Base-by-base conservation (phyloP, 148 eudicot species). In the Silene uniflora region DNA sequence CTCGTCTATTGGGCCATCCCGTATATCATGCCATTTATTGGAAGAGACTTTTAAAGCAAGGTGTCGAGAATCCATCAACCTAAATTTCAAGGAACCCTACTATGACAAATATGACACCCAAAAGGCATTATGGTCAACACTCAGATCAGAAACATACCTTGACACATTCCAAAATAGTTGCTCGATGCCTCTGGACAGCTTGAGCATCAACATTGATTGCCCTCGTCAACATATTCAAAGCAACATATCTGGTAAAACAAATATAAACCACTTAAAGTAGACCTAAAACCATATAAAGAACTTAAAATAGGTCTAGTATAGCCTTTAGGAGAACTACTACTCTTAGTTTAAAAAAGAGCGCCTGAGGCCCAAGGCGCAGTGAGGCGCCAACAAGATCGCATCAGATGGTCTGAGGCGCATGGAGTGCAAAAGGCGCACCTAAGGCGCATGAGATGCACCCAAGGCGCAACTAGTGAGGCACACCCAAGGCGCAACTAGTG, bases 161-260 rank as follows among this genome's bases (percentile, higher is more conserved):
- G 55, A 95, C 99, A 85, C 99, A 95, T 84, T 95, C 99, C 83
- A 95, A 83, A 69, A 95, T 92, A 77, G 98, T 95, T 71, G 85
- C 85, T 69, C 99, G 87, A 80, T 95, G 99, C 83, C 99, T 88
- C 86, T 95, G 99, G 74, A 95, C 99, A 74, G 99, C 99, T 91
- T 95, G 99, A 78, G 89, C 67, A 77, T 95, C 99, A 61, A 95
- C 90, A 19, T 87, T 77, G 80, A 95, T 85, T 64, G 99, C 98
- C 88, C 82, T 91, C 91, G 84, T 92, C 89, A 95, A 83, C 99
- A 95, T 95, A 81, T 91, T 95, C 77, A 95, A 81, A 67, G 99
- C 99, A 81, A 95, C 98, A 84, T 92, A 95, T 86, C 99, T 94
- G 91, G 63, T 14, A 80, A 35, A 77, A 19, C 63, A 71, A 55